Base-by-base conservation (phyloP, 2,329 filamentous ascomycete species). In the Aureobasidium sp. region DNA sequence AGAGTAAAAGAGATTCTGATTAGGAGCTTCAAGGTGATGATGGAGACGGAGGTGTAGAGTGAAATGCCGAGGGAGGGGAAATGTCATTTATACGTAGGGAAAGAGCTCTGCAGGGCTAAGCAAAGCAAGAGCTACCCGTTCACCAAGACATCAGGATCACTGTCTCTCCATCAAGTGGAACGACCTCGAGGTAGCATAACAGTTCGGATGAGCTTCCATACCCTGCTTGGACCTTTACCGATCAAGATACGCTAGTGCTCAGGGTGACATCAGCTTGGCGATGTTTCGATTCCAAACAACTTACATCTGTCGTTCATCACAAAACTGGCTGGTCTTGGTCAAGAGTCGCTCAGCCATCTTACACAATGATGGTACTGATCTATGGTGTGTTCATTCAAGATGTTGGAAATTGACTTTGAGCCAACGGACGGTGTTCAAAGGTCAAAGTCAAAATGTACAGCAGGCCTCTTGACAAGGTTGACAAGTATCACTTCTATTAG, bases 51-150 rank as follows among this genome's bases (percentile, higher is more conserved):
- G 13, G 5, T 30, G 30, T 34, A 34, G 29, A 30, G 16, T 29
- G 21, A 57, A 16, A 45, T 57, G 21, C 41, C 53, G 50, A 54
- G 27, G 27, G 37, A 42, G 50, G 25, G 50, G 50, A 54, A 42
- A 30, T 8, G 30, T 32, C 50, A 36, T 45, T 39, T 37, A 45
- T 57, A 34, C 14, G n/a, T 21, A 36, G 14, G 41, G 53, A 57
- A 57, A 27, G 53, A 57, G 53, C 53, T 44, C 30, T 27, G 7
- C 13, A 44, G 25, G 32, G 39, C 41, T 36, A 39, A 45, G 21
- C n/a, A 57, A 57, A 57, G 53, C 30, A 57, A 57, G 53, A 57
- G 11, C 39, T 45, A 36, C 39, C 53, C 53, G 37, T 27, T 27
- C 42, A 54, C 36, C 50, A 41, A 36, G 50, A 42, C 50, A 42